Percentiles rank a stretch among this genome's conserved stretches.
These are phyloP conservation scores for Phytopythium aichiense DNA, from an alignment of 352 stramenopile genomes.

Conservation along the genomic window DNA sequence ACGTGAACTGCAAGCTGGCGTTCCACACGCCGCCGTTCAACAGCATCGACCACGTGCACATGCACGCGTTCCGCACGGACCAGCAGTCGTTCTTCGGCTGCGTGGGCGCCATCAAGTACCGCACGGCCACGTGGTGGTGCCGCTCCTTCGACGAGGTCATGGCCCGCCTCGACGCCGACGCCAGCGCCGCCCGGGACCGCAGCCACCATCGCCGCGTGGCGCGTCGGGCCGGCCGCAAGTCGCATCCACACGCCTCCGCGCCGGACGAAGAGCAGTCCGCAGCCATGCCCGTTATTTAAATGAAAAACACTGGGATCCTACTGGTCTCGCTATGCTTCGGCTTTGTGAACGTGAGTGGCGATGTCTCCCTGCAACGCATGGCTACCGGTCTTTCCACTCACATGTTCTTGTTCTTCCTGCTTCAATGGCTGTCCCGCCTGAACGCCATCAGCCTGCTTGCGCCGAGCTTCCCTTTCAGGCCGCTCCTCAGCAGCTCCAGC, in stretches of 20 bases:
- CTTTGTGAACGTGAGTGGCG: too few species aligned
- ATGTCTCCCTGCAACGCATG: too few species aligned
- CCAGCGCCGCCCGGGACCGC: background rate
- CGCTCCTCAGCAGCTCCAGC: too few species aligned
- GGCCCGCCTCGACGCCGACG: slow-evolving; percentile 22
- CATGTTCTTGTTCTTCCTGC: too few species aligned
- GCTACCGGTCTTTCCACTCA: too few species aligned
- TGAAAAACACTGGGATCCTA: background rate
- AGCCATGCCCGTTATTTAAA: slow-evolving; percentile 6
- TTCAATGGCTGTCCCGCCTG: too few species aligned
- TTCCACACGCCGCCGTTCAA: slow-evolving; percentile 88
- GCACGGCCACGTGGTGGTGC: slow-evolving; percentile 85
- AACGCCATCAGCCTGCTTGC: too few species aligned
- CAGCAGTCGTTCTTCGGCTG: slow-evolving; percentile 54
- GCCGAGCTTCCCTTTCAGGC: too few species aligned
- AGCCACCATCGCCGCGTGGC: background rate
- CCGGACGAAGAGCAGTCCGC: background rate
- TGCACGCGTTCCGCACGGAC: slow-evolving; percentile 76
- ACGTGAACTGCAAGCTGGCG: slow-evolving; percentile 65
- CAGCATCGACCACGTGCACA: slow-evolving; percentile 89
- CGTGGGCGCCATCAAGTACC: slow-evolving; percentile 80
- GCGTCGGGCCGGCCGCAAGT: background rate
- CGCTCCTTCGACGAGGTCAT: slow-evolving; percentile 76
- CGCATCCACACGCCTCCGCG: background rate
- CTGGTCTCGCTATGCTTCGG: too few species aligned